Conservation (phyloP, 1,139 yeast genomes). For the Pichia sp. region DNA sequence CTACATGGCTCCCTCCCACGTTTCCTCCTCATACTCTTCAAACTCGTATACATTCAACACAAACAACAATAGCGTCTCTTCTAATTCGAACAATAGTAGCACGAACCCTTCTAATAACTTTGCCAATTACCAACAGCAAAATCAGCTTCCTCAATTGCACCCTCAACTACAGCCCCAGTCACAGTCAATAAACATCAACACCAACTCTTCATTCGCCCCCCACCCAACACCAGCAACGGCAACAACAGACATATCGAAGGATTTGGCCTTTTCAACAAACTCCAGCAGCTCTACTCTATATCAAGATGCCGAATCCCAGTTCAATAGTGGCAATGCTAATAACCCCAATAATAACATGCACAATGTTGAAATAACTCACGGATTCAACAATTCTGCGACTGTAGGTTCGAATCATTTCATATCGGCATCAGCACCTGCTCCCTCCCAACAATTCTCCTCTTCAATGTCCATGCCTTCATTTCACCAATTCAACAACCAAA, state of each 20-base stretch:
- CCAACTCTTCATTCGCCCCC: conserved; percentile 8
- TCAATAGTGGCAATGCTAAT: background rate
- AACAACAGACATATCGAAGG: conserved; percentile 46
- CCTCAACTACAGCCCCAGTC: conserved; percentile 18
- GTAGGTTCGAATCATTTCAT: conserved; percentile 13
- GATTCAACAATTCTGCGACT: background rate
- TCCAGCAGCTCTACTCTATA: conserved; percentile 32
- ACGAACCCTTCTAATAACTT: background rate
- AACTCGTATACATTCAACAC: background rate
- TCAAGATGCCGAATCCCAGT: conserved; percentile 29
- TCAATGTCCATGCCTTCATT: background rate
- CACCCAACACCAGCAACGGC: conserved; percentile 42
- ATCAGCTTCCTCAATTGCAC: conserved; percentile 4
- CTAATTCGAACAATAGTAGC: background rate
- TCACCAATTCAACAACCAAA: background rate
- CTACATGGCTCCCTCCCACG: conserved; percentile 1
- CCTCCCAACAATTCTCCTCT: conserved; percentile 1
- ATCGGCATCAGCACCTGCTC: conserved; percentile 16
- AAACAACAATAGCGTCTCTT: conserved; percentile 22
- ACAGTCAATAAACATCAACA: background rate
- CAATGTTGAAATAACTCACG: background rate
- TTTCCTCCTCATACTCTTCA: conserved; percentile 12
- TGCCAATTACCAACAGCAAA: conserved; percentile 13
- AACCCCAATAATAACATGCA: background rate
- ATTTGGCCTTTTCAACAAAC: conserved; percentile 39